Base-by-base conservation (phyloP, 768 basidiomycete species). In the Xanthoconium purpureum region DNA sequence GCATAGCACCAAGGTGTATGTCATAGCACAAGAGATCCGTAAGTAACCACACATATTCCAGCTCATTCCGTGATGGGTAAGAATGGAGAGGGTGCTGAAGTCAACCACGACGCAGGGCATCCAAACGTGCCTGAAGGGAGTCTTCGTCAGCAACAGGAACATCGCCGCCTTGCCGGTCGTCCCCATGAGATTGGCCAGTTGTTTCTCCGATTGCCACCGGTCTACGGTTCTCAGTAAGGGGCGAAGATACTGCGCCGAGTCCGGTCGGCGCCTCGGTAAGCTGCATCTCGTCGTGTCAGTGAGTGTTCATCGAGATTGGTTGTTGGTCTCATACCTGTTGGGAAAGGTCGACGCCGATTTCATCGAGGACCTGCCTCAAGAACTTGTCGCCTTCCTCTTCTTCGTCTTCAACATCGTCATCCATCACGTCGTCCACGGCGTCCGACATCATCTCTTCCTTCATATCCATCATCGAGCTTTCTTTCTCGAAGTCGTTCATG, bases 401-500 rank as follows among this genome's bases (percentile, higher is more conserved):
- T 73, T 98, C 96, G 49, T 96, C 96, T 65, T 95, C 95, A 32
- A 74, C 74, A 14, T 94, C 94, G 33, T 89, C 88, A 60, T 95
- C 92, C 89, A 98, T 96, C 47, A 89, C 95, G 64, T 98, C 96
- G 73, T 98, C 97, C 15, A 98, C 90, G 14, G 94, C 89, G 58
- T 98, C 97, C 20, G 91, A 92, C 97, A 98, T 99, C 91, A 98
- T 98, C 71, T 97, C 96, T 74, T 98, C 97, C 72, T 98, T 99
- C 97, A 99, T 98, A 74, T 99, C 97, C 97, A 99, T 99, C 75
- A 88, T 93, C 6, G 93, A 85, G 63, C 89, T 96, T 75, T 99
- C 97, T 66, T 85, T 89, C 77, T 99, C 97, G 66, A 99, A 99
- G 45, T 99, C 96, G 64, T 87, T 92, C 91, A 99, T 95, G 69